Evolutionary conservation across 2,329 filamentous ascomycete genomes (phyloP), one percentile per base, ranked within the genome.

Genomic region (Aspergillus sp.): DNA sequence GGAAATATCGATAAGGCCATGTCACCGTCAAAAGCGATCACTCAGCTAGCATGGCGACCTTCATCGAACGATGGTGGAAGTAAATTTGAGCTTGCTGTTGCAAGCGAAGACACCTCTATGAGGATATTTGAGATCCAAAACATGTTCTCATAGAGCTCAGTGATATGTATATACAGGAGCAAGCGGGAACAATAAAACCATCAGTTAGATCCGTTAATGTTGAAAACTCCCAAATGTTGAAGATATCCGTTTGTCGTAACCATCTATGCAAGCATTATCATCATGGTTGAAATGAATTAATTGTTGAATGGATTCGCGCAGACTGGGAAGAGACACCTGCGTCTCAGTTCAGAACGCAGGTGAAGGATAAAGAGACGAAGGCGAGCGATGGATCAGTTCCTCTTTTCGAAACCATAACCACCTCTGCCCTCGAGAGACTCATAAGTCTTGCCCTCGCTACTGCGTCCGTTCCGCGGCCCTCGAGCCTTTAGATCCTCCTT

Each of bases 401-500:
- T 54, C 53, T 79, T 82, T 73, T 86, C 82, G 41, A 75, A 66
- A 0, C 85, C 85, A 72, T 88, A 88, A 0, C 85, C 85, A 10
- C 85, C 85, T 60, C 82, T 78, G 1, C 84, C 84, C 46, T 83
- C 80, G 2, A 76, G 67, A 50, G 71, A 77, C 62, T 79, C 72
- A 62, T 88, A 81, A 4, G 78, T 75, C 55, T 74, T 79, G 0
- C 69, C 77, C 63, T 81, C 73, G 23, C 66, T 65, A 2, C 66
- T 82, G 76, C 81, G 41, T 76, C 83, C 56, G 82, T 74, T 88
- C 45, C 93, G 79, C 3, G 92, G 92, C 0, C 93, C 93, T 59
- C 93, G 79, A 60, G 88, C 86, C 61, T 80, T 77, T 57, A 97
- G 73, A 73, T 97, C 93, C 56, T 88, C 83, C 67, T 84, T 84